Percentiles rank a stretch among this genome's conserved stretches.
These are phyloP conservation scores for Solanum hybrid DNA, from an alignment of 305 asterid species.

Conservation along the genomic window DNA sequence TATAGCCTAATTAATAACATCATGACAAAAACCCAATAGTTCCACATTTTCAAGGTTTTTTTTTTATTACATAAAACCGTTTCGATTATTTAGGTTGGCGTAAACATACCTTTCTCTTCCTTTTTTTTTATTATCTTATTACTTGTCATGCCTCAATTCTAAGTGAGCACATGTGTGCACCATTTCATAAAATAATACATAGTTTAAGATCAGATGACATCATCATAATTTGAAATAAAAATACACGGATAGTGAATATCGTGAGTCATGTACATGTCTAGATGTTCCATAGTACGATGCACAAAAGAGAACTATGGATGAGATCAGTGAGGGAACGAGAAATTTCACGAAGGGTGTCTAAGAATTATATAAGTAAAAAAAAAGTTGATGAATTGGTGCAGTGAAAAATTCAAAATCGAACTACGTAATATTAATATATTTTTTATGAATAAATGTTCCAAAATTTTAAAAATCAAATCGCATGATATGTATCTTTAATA, in stretches of 20 bases:
- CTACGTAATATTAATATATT: background rate
- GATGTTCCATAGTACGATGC: background rate
- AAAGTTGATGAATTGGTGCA: background rate
- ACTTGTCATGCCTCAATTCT: background rate
- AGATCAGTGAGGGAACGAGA: background rate
- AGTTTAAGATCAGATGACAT: background rate
- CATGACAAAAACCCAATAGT: background rate
- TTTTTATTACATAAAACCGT: background rate
- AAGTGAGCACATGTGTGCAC: background rate
- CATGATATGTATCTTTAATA: background rate
- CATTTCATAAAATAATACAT: background rate
- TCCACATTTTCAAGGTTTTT: background rate
- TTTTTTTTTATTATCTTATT: background rate
- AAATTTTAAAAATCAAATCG: background rate
- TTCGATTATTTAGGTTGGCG: background rate
- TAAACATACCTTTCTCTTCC: background rate
- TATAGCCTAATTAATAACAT: background rate
- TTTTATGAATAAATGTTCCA: background rate
- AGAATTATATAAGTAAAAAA: no score
- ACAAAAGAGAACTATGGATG: background rate
- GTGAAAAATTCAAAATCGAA: background rate
- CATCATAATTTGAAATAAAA: background rate
- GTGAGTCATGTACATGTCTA: background rate
- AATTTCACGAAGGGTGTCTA: background rate
- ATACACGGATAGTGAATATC: background rate